Evolutionary conservation across 202 grass and related monocot species (phyloP), one percentile per base, ranked within the genome.

Genomic region (Carex arenaria): DNA sequence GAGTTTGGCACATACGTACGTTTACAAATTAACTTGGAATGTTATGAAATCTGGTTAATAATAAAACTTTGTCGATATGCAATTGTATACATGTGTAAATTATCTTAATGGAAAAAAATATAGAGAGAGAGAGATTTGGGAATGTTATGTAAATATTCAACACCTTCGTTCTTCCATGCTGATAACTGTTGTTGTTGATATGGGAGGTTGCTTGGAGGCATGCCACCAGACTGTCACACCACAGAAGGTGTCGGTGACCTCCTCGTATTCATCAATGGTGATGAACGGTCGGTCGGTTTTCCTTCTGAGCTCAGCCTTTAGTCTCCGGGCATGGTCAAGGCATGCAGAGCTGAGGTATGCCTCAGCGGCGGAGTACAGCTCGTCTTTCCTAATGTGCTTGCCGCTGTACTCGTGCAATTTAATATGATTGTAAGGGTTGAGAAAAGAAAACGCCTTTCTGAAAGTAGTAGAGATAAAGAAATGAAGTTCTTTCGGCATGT

Each of bases 231-330:
- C 22, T 67, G 8, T 82, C 1, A 30, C 61, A 67, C 79, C 79
- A 10, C 30, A 9, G 23, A 82, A 82, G 15, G 10, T 49, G 43
- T 82, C 60, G 2, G 61, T 67, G 30, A 82, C 79, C 61, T 82
- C 18, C 61, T 65, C 14, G 47, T 67, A 1, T 30, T 82, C 79
- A 28, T 82, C 79, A 26, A 82, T 67, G 10, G 61, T 67, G 79
- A 82, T 15, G 6, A 65, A 59, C 1, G 63, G 79, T 5, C 60
- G 55, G n/a, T 55, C 63, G 4, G 6, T 67, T n/a, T 82, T 26
- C 4, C 43, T 66, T 26, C 79, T n/a, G 45, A 82, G 61, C 79
- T 82, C 79, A 18, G 79, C 79, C 61, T 82, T 82, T 10, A 82
- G 32, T 15, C 30, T 42, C 0, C 60, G 14, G 14, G 61, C 61